Evolutionary conservation across 2,329 filamentous ascomycete genomes (phyloP).

Genomic region (Epichloe amarillans): DNA sequence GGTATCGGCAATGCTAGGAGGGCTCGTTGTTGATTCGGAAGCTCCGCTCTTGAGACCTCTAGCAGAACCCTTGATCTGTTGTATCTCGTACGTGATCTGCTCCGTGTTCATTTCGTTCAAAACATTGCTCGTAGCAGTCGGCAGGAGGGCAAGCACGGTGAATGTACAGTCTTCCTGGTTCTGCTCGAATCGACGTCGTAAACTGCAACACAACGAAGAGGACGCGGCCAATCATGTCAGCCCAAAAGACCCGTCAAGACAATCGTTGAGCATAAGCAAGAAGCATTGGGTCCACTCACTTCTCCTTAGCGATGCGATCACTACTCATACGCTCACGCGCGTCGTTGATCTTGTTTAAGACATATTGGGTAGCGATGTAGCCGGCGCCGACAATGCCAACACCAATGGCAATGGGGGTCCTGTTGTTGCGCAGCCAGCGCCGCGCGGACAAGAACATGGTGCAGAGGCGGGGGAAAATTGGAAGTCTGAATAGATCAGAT

Average conservation of each 20-base stretch:
- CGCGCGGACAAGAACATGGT: conserved; percentile 58
- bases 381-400: conserved; percentile 77
- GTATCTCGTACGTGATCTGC: conserved; percentile 81
- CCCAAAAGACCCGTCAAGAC: background rate
- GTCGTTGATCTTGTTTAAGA: conserved; percentile 80
- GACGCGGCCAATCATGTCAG: background rate
- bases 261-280: background rate
- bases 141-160: conserved; percentile 88
- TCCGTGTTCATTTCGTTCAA: conserved; percentile 82
- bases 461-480: background rate
- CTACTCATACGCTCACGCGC: conserved; percentile 93
- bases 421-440: conserved; percentile 86
- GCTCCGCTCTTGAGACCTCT: conserved; percentile 45
- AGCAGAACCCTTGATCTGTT: conserved; percentile 69
- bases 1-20: conserved; percentile 50
- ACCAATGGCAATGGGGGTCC: conserved; percentile 78
- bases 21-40: conserved; percentile 35
- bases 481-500: background rate
- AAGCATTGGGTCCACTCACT: conserved; percentile 43
- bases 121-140: conserved; percentile 82
- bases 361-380: conserved; percentile 87
- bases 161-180: conserved; percentile 99
- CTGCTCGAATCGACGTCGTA: conserved; percentile 92
- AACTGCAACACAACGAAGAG: conserved; percentile 33
- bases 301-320: conserved; percentile 91